phyloP scores from a whole-genome alignment of 129 eudicot genomes.

The Logfia minima region DNA sequence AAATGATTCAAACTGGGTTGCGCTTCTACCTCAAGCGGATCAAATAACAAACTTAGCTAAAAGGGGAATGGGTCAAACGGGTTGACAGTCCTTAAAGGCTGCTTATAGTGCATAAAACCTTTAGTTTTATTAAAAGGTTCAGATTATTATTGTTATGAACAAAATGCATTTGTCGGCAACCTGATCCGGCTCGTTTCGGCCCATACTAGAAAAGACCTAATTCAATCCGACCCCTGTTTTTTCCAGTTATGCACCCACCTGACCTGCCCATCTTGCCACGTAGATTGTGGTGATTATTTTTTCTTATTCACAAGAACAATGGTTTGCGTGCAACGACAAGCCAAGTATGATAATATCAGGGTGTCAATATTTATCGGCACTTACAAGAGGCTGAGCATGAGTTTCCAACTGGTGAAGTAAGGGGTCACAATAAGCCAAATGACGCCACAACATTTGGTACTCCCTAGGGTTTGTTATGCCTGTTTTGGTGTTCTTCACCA shows the following conservation, averaged over 20 bases:
- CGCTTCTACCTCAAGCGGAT: background rate
- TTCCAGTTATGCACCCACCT: background rate
- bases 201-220: too few species aligned
- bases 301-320: background rate
- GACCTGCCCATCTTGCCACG: background rate
- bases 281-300: too few species aligned
- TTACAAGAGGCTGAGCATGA: constrained; percentile 54
- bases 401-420: constrained; percentile 45
- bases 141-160: too few species aligned
- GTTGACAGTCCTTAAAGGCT: background rate
- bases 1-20: background rate
- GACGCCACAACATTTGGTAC: constrained; percentile 90
- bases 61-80: background rate
- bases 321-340: background rate
- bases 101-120: background rate
- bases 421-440: constrained; percentile 61
- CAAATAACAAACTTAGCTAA: background rate
- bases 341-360: background rate
- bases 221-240: background rate
- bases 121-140: too few species aligned
- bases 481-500: constrained; percentile 61
- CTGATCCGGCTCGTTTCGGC: too few species aligned
- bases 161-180: too few species aligned
- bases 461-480: constrained; percentile 76
- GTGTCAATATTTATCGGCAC: constrained; percentile 15